Evolutionary conservation across 768 basidiomycete species (phyloP).

Genomic region (Tulasnella calospora): DNA sequence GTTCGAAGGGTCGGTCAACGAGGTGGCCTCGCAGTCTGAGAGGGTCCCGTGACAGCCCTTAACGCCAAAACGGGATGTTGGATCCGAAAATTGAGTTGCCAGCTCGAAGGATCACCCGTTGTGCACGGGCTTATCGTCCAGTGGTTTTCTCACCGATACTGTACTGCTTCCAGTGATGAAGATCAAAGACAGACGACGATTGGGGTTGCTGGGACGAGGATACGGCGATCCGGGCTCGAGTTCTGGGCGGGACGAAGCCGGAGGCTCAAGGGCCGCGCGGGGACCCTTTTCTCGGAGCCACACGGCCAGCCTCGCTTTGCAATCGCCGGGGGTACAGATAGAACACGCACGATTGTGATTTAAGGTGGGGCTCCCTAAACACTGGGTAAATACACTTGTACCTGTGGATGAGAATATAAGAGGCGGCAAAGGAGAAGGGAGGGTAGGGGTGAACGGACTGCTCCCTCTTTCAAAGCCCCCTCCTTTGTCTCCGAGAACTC

Average conservation of each 20-base stretch:
- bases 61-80: neutral
- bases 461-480: neutral
- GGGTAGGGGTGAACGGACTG: neutral
- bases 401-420: neutral
- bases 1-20: neutral
- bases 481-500: neutral
- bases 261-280: constrained; percentile 6
- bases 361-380: neutral
- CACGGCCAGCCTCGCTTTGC: neutral
- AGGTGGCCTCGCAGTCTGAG: neutral
- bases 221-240: constrained; percentile 6
- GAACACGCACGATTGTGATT: neutral
- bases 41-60: neutral
- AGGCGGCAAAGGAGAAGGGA: neutral
- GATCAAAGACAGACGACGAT: neutral
- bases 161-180: neutral
- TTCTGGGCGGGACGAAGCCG: constrained; percentile 9
- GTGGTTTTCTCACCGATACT: neutral
- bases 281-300: constrained; percentile 9
- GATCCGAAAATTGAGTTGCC: constrained; percentile 7
- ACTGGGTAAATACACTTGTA: neutral
- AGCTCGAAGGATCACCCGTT: neutral
- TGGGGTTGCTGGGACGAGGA: neutral
- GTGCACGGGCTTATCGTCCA: neutral
- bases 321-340: neutral